These are phyloP conservation scores for Coccomyxa sp. DNA, from an alignment of 139 green algal genomes.

Conservation along the genomic window DNA sequence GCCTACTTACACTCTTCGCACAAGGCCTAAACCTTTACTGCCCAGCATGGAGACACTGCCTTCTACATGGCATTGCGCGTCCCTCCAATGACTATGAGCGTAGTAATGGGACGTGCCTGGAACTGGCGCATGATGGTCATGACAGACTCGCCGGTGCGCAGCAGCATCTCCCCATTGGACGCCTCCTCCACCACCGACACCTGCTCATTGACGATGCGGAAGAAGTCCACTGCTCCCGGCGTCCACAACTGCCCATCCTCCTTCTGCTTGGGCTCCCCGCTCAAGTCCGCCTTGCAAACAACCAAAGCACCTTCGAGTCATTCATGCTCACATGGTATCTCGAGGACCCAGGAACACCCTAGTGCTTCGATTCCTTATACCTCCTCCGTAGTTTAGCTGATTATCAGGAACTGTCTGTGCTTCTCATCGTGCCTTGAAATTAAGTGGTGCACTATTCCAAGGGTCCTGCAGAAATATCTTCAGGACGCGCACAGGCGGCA, in stretches of 20 bases:
- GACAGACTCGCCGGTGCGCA: slow-evolving; percentile 28
- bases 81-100: background rate
- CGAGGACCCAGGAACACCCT: no score
- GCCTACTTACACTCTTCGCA: no score
- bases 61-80: no score
- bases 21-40: no score
- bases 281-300: slow-evolving; percentile 32
- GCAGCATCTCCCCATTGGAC: slow-evolving; percentile 45
- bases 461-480: no score
- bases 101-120: slow-evolving; percentile 20
- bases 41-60: no score
- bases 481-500: background rate
- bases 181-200: slow-evolving; percentile 31
- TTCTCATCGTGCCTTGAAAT: no score
- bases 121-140: slow-evolving; percentile 38
- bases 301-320: background rate
- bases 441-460: no score
- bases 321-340: no score
- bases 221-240: slow-evolving; percentile 80
- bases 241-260: slow-evolving; percentile 70
- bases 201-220: slow-evolving; percentile 87
- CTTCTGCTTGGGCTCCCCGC: slow-evolving; percentile 44
- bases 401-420: background rate
- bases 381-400: background rate
- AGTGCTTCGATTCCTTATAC: no score